phyloP scores from a whole-genome alignment of 106 monocot species.

The Phalaenopsis equestris region DNA sequence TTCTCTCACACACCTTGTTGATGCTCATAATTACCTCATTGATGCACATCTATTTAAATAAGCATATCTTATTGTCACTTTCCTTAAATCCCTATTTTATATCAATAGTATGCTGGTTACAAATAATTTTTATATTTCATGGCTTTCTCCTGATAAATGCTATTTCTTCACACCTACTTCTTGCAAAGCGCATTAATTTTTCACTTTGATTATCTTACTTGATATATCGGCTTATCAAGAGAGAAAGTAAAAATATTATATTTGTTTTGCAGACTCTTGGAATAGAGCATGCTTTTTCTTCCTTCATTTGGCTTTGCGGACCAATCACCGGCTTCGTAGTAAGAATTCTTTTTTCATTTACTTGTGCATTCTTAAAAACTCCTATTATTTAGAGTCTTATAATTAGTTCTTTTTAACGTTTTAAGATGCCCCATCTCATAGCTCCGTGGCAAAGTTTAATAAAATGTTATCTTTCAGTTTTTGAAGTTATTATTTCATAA shows the following conservation, averaged over 20 bases:
- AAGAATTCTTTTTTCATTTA: constrained; percentile 19
- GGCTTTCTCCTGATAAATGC: background rate
- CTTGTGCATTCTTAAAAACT: background rate
- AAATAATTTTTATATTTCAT: background rate
- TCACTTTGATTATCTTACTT: background rate
- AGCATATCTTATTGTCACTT: background rate
- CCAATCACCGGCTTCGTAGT: constrained; percentile 95
- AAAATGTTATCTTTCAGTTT: background rate
- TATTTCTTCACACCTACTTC: background rate
- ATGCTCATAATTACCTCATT: background rate
- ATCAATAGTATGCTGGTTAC: background rate
- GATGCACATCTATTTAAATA: background rate
- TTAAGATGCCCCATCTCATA: background rate
- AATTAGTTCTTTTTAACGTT: background rate
- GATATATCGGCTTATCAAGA: background rate
- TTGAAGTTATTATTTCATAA: background rate
- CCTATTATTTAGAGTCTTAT: background rate
- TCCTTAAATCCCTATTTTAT: background rate
- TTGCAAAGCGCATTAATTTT: background rate
- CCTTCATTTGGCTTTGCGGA: constrained; percentile 99
- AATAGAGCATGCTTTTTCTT: constrained; percentile 86
- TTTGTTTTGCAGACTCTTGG: constrained; percentile 77
- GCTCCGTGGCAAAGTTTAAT: background rate
- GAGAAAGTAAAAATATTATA: background rate
- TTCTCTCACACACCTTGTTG: background rate